phyloP scores from a whole-genome alignment of 768 basidiomycete species.

The Clathrus columnatus region DNA sequence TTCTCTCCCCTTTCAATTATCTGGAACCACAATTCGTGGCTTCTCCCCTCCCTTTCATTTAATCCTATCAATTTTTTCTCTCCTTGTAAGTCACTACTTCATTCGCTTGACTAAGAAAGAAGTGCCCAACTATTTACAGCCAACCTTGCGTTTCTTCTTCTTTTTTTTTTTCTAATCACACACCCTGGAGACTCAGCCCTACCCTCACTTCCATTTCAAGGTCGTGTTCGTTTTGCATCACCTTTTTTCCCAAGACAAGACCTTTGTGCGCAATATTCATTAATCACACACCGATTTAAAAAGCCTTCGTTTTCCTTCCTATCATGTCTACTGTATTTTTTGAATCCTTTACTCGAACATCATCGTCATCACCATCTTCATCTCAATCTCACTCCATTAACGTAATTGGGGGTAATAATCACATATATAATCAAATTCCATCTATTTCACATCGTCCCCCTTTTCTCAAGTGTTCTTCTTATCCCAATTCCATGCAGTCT shows the following conservation, averaged over 20 bases:
- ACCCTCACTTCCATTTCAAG: not conserved
- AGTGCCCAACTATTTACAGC: not conserved
- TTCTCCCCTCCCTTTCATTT: not conserved
- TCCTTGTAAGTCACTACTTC: not conserved
- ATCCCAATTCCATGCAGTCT: not conserved
- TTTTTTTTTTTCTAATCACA: not conserved
- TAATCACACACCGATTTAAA: not conserved
- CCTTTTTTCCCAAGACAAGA: not conserved
- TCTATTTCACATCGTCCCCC: not conserved
- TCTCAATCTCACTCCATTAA: not conserved
- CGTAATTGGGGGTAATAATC: not conserved
- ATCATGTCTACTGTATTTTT: not conserved
- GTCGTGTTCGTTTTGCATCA: not conserved
- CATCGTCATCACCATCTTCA: not conserved
- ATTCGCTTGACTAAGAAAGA: not conserved
- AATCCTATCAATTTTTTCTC: not conserved
- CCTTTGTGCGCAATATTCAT: not conserved
- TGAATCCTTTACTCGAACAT: not conserved
- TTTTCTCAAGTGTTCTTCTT: not conserved
- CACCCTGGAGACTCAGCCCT: no score
- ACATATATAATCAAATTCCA: not conserved
- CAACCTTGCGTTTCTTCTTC: not conserved
- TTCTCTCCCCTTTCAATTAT: not conserved
- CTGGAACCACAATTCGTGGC: not conserved
- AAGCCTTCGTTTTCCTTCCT: not conserved